phyloP scores from a whole-genome alignment of 192 early-diverging fungal genomes.

The Umbelopsis ramanniana region DNA sequence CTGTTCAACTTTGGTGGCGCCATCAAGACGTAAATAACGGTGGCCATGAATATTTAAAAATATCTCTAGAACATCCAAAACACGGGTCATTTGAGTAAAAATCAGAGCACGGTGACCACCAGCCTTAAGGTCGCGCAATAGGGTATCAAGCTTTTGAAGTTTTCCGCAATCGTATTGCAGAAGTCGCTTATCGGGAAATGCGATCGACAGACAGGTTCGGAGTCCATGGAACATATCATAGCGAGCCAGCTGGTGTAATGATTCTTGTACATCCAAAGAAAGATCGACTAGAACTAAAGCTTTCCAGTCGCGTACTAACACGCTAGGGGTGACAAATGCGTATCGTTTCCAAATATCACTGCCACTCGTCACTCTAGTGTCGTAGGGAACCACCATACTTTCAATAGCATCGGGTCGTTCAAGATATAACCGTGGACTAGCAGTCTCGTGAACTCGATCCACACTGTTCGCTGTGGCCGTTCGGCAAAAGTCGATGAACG shows the following conservation, averaged over 20 bases:
- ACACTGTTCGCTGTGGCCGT: constrained; percentile 13
- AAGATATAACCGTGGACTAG: constrained; percentile 42
- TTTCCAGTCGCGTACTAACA: constrained; percentile 38
- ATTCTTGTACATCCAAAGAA: constrained; percentile 30
- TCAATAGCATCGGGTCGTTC: constrained; percentile 39
- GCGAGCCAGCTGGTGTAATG: constrained; percentile 30
- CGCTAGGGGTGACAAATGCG: constrained; percentile 63
- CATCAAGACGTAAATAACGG: constrained; percentile 64
- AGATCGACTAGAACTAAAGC: constrained; percentile 15
- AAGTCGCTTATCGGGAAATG: constrained; percentile 83
- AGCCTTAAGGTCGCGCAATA: constrained; percentile 58
- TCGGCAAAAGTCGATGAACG: constrained; percentile 41
- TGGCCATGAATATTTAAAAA: constrained; percentile 73
- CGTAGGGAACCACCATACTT: constrained; percentile 42
- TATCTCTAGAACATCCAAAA: constrained; percentile 65
- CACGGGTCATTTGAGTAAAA: constrained; percentile 74
- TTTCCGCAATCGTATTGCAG: constrained; percentile 88
- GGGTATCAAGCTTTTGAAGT: constrained; percentile 61
- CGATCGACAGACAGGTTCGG: constrained; percentile 67
- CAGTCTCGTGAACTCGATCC: constrained; percentile 27
- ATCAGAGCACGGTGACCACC: constrained; percentile 66
- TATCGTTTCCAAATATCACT: constrained; percentile 57
- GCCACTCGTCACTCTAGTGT: constrained; percentile 37
- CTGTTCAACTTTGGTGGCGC: constrained; percentile 62
- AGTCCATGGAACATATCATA: constrained; percentile 64